Conservation (phyloP, 495 filamentous ascomycete genomes). For the Penicillium simplicissimum region DNA sequence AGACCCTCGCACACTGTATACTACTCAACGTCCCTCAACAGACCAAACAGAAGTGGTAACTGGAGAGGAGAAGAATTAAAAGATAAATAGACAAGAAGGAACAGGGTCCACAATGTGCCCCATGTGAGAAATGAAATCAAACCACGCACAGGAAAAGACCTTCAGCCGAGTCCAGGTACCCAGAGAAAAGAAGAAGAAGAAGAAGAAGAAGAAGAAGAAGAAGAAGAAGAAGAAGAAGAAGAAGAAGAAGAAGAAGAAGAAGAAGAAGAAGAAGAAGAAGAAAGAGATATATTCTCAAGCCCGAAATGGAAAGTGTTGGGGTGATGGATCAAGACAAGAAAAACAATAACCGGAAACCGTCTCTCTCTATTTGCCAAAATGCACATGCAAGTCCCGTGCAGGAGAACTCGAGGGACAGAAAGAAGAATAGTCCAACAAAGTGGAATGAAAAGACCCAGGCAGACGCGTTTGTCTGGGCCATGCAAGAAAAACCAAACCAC, state of each 20-base stretch:
- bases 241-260: no score
- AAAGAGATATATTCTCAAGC: neutral
- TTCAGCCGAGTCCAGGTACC: neutral
- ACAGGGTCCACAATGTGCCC: neutral
- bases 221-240: no score
- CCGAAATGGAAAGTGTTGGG: conserved; percentile 1
- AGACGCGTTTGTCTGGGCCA: conserved; percentile 2
- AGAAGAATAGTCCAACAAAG: conserved; percentile 11
- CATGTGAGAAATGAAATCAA: neutral
- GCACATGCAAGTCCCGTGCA: conserved; percentile 7
- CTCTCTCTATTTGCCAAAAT: conserved; percentile 3
- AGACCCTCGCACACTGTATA: neutral
- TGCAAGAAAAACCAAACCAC: neutral
- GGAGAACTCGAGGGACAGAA: neutral
- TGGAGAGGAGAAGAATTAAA: neutral
- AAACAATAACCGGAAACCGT: neutral
- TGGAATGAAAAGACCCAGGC: neutral
- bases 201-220: no score
- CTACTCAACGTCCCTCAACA: neutral
- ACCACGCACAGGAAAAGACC: neutral
- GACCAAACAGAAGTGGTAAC: no score
- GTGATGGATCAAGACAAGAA: conserved; percentile 1
- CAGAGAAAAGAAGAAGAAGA: neutral
- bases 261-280: neutral
- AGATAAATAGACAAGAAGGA: neutral